Conservation (phyloP, 2,329 filamentous ascomycete genomes). For the Paecilomyces sp. region DNA sequence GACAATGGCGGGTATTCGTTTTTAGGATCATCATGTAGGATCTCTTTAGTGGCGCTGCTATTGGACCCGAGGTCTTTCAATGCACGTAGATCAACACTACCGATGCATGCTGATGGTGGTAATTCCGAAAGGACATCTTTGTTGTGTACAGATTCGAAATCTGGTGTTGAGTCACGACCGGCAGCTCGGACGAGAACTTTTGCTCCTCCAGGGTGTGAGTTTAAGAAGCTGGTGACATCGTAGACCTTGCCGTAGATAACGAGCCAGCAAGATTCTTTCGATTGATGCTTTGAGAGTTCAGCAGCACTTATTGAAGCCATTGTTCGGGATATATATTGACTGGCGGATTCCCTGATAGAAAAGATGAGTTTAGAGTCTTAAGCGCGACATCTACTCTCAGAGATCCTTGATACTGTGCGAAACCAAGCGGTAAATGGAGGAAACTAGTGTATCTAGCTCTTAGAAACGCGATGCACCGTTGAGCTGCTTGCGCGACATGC, state of each 20-base stretch:
- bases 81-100: conserved; percentile 7
- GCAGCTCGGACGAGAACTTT: conserved; percentile 26
- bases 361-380: background rate
- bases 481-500: no score
- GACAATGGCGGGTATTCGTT: conserved; percentile 16
- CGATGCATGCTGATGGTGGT: conserved; percentile 15
- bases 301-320: background rate
- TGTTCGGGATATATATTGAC: background rate
- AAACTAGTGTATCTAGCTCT: no score
- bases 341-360: background rate
- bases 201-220: conserved; percentile 26
- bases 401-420: background rate
- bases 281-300: conserved; percentile 45
- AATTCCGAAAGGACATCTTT: conserved; percentile 22
- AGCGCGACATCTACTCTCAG: no score
- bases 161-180: conserved; percentile 27
- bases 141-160: conserved; percentile 28
- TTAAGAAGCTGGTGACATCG: conserved; percentile 38
- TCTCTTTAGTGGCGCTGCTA: background rate
- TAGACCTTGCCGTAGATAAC: conserved; percentile 46
- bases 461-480: no score
- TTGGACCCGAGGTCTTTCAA: conserved; percentile 12
- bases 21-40: background rate
- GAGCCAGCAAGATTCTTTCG: conserved; percentile 45
- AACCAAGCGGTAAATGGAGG: no score